Base-by-base conservation (phyloP, 179 eudicot genomes). In the Gypsophila paniculata region DNA sequence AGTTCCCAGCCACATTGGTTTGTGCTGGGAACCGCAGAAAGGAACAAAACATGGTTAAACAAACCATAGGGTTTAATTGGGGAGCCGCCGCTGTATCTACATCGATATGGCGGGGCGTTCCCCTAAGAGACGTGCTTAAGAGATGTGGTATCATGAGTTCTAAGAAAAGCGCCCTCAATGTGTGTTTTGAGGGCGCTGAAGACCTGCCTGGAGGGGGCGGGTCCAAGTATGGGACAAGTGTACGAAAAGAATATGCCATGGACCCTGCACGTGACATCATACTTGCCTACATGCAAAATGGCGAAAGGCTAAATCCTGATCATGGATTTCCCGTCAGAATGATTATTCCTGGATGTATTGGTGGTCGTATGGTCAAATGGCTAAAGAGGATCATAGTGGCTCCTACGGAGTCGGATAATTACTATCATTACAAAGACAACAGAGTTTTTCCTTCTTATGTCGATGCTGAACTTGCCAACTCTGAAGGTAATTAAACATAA, bases 351-450 rank as follows among this genome's bases (percentile, higher is more conserved):
- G 98, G 98, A 0, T 89, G 80, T 51, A 93, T 93, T 5, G 98
- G 98, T 1, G 98, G 97, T 0, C 80, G 98, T 5, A 93, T 93
- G 98, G 96, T 93, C 9, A 93, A 93, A 71, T 93, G 97, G 98
- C 72, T 93, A 61, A 91, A 85, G 74, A 53, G 98, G 17, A 91
- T 93, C 12, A 76, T 91, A 0, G 96, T 93, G 0, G 86, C 98
- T 0, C 82, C 96, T 0, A 14, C 72, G 0, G 98, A 89, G 53
- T 91, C 96, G 0, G 86, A 93, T 8, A 88, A 14, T 59, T 88
- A 91, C 74, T 93, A 93, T 39, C 98, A 93, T 77, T 91, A 51
- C 48, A 85, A 84, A n/a, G 98, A 93, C 46, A 93, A 93, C 32
- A 61, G 91, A 13, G 96, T 93, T 0, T 84, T 93, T 12, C 97